Conservation (phyloP, 1,139 yeast species). For the Zygotorulaspora mrakii region DNA sequence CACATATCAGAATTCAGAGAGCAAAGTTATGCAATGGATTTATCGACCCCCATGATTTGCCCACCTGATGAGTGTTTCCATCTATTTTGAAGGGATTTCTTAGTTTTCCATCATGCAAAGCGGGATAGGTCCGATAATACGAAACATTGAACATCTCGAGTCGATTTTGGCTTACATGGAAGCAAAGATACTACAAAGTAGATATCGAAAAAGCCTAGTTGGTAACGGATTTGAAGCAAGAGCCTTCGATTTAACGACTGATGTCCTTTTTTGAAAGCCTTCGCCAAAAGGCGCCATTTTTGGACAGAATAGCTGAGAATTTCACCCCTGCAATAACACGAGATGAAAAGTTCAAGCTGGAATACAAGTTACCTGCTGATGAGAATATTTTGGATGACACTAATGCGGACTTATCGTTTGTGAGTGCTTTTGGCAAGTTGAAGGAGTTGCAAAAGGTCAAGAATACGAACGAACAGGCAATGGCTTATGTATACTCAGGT, state of each 20-base stretch:
- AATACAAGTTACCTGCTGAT: conserved; percentile 64
- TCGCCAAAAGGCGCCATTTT: conserved; percentile 48
- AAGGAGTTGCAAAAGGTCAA: conserved; percentile 12
- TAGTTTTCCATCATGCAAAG: too few relatives aligned
- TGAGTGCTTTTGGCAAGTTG: conserved; percentile 41
- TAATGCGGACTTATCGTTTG: conserved; percentile 61
- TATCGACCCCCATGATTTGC: too few relatives aligned
- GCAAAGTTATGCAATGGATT: too few relatives aligned
- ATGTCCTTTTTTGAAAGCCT: conserved; percentile 53
- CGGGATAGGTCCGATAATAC: too few relatives aligned
- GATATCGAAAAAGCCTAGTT: too few relatives aligned
- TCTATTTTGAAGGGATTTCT: too few relatives aligned
- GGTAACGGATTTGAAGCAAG: neutral
- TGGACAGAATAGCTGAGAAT: conserved; percentile 39
- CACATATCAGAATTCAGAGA: too few relatives aligned
- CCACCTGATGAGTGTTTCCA: too few relatives aligned
- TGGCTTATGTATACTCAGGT: conserved; percentile 48
- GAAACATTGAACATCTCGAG: too few relatives aligned
- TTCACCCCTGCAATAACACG: conserved; percentile 39
- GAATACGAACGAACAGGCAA: conserved; percentile 16
- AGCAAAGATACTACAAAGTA: too few relatives aligned
- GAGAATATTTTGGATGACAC: conserved; percentile 66
- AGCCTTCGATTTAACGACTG: neutral
- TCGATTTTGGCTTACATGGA: too few relatives aligned
- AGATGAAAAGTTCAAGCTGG: conserved; percentile 66